Base-by-base conservation (phyloP, 768 basidiomycete species). In the Podaxis mareebaensis region DNA sequence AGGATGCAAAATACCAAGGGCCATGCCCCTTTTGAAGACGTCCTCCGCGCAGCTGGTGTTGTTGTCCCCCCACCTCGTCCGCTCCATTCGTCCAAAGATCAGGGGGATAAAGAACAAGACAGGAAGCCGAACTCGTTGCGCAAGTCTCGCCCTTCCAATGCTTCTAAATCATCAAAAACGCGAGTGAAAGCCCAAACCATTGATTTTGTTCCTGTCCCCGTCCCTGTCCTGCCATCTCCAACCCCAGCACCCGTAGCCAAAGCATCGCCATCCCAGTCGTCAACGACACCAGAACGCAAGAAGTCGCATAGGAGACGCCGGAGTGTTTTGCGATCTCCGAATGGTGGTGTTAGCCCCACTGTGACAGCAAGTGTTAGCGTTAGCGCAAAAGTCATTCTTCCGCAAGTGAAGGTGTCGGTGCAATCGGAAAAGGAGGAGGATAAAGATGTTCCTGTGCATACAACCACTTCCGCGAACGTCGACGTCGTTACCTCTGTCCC, bases 1-100 rank as follows among this genome's bases (percentile, higher is more conserved):
- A 87, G 94, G 5, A 97, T 97, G 95, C 87, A 83, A 52, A 86
- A 77, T 13, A 80, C 91, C 1, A 83, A 87, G 49, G 85, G 84
- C 3, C 95, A 97, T 67, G 86, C 87, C 0, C 86, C 91, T 1
- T 88, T 96, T 57, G 72, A 78, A 55, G 84, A 84, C 36, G 85
- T 94, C 17, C 83, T 95, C 42, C 76, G 80, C 39, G 84, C 85
- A 3, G 89, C 92, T 15, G 77, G 77, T 11, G 64, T 79, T 20
- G 59, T 61, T 17, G 40, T 70, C 5, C 69, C 63, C 15, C 24
- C 59, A n/a, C 58, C 39, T 53, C 38, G 44, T 36, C 15, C 20
- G 8, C 17, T 46, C 3, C 20, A 33, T 3, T 36, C 60, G 20
- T 4, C 28, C 11, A 6, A 24, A n/a, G 24, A 13, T 22, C 30